Conservation (phyloP, 1,284 basidiomycete genomes). For the Boletus mariae region DNA sequence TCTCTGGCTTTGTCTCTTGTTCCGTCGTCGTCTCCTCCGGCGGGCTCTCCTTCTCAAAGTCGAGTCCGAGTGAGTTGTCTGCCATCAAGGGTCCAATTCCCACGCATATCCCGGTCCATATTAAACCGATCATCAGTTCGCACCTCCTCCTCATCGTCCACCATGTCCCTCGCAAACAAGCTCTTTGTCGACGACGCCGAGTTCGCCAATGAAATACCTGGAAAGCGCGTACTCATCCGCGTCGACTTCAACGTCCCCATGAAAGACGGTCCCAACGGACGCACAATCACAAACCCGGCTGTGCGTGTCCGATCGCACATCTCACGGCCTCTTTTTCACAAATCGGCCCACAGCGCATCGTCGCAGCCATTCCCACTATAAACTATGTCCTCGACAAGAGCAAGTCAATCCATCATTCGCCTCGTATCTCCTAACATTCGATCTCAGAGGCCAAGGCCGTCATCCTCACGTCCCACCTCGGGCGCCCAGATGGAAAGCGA, state of each 20-base stretch:
- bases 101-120: constrained; percentile 17
- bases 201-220: constrained; percentile 61
- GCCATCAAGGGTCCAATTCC: constrained; percentile 27
- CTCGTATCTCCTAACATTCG: not conserved
- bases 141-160: constrained; percentile 5
- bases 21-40: constrained; percentile 13
- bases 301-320: constrained; percentile 47
- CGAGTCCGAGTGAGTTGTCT: constrained; percentile 62
- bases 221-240: constrained; percentile 91
- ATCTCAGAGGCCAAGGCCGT: constrained; percentile 77
- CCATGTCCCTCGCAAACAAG: constrained; percentile 95
- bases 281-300: constrained; percentile 94
- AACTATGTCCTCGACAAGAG: constrained; percentile 91
- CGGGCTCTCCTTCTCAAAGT: constrained; percentile 44
- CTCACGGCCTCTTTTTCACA: not conserved
- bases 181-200: constrained; percentile 85
- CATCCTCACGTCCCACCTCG: constrained; percentile 97
- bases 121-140: not conserved
- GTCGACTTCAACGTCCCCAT: constrained; percentile 99
- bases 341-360: constrained; percentile 71
- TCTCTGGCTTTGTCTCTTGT: constrained; percentile 28
- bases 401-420: constrained; percentile 29
- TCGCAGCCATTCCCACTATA: constrained; percentile 94
- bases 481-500: constrained; percentile 92
- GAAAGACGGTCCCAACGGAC: constrained; percentile 49